Conservation (phyloP, 352 stramenopile species). For the Blastocystis sp. region DNA sequence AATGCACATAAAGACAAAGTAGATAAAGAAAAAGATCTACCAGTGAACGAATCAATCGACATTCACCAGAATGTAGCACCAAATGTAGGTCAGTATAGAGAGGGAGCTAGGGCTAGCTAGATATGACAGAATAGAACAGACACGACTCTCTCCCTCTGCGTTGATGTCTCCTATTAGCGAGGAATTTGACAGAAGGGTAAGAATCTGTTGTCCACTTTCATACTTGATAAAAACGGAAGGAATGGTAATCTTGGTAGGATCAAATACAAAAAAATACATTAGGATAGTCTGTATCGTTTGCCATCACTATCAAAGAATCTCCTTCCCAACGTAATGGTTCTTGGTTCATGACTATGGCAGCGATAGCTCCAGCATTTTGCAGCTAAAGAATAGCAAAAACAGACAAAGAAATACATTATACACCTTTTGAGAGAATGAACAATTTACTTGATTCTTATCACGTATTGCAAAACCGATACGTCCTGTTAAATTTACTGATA, state of each 20-base stretch:
- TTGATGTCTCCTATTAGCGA: background rate
- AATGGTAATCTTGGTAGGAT: background rate
- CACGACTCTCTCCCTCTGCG: background rate
- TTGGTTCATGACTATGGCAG: conserved; percentile 35
- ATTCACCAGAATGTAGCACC: background rate
- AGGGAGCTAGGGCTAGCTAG: background rate
- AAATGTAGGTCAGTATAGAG: background rate
- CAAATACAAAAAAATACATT: background rate
- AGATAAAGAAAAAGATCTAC: background rate
- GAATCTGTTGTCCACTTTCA: background rate
- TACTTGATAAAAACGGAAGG: conserved; percentile 20
- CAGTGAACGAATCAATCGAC: background rate
- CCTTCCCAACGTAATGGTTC: conserved; percentile 29
- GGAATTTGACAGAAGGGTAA: background rate
- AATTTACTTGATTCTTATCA: background rate
- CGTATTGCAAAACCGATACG: conserved; percentile 29
- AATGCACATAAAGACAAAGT: background rate
- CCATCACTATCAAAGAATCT: background rate
- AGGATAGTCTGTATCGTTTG: background rate
- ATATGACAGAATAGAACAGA: background rate
- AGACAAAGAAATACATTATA: background rate
- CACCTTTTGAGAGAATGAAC: conserved; percentile 11
- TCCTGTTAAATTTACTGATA: background rate
- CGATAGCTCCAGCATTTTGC: conserved; percentile 14
- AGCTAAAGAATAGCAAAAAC: background rate